Base-by-base conservation (phyloP, 108 stramenopile species). In the Cyclotella kingstonii region DNA sequence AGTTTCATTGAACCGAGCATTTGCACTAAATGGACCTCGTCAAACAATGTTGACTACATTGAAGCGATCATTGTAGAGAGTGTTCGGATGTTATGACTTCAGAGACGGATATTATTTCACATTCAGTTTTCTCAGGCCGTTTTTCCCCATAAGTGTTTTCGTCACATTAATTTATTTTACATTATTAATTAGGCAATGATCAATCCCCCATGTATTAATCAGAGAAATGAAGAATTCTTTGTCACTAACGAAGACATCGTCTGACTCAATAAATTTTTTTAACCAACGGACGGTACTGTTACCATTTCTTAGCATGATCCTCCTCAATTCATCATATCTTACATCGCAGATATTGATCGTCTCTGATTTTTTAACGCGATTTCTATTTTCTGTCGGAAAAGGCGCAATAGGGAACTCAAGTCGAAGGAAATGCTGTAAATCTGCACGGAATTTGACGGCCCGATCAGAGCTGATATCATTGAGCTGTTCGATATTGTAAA, bases 401-500 rank as follows among this genome's bases (percentile, higher is more conserved):
- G 48, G 42, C 18, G 41, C 10, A 44, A 60, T 28, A 4, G 41
- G 42, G 5, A 44, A 10, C 42, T 28, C 25, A 40, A 60, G 33
- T 12, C 58, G 42, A 25, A 60, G 58, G 42, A 60, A 60, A 3
- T 14, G 12, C 12, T 45, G 29, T 21, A 60, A 6, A 21, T 60
- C 58, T 27, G 22, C 4, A 25, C 54, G 54, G 14, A 55, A 55
- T 36, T 5, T 12, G 22, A 5, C 39, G 6, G 54, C 9, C 14
- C 54, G 39, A 4, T 39, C 66, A 44, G 67, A 33, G 21, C 35
- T 19, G n/a, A 19, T 9, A 23, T 75, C 73, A 10, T 67, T 50
- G 11, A 77, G 34, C 58, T 77, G 76, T 11, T 77, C 66, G 14
- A 77, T 30, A n/a, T 61, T 45, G 39, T 77, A 77, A 22, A 77